phyloP scores from a whole-genome alignment of 306 rosid species.

The Quercus variabilis region DNA sequence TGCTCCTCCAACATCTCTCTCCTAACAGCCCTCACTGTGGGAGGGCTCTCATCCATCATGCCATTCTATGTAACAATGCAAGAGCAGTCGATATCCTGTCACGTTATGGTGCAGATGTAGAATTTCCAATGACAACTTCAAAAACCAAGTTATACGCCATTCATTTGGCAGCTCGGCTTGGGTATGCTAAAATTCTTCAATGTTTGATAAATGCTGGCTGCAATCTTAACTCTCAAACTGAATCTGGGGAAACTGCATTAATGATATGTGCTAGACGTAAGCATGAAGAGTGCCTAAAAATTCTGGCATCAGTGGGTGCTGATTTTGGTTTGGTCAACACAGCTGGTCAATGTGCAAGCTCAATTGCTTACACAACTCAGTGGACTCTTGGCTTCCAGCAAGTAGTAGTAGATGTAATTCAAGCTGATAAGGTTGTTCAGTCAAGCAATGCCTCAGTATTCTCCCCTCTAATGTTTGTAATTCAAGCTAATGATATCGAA shows the following conservation, averaged over 20 bases:
- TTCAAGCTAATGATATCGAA: constrained; percentile 35
- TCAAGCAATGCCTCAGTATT: constrained; percentile 42
- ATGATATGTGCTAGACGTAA: constrained; percentile 43
- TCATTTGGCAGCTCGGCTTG: constrained; percentile 48
- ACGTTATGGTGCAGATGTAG: constrained; percentile 31
- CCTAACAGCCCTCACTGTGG: constrained; percentile 47
- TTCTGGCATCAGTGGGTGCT: constrained; percentile 52
- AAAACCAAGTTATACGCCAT: constrained; percentile 33
- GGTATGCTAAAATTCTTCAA: constrained; percentile 32
- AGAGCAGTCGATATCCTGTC: constrained; percentile 34
- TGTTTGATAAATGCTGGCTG: constrained; percentile 32
- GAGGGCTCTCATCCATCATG: constrained; percentile 64
- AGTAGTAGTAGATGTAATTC: constrained; percentile 31
- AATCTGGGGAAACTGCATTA: constrained; percentile 45
- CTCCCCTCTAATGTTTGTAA: constrained; percentile 41
- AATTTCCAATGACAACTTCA: constrained; percentile 24
- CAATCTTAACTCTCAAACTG: constrained; percentile 42
- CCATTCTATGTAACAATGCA: constrained; percentile 51
- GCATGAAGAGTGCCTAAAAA: constrained; percentile 42
- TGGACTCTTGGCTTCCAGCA: constrained; percentile 41
- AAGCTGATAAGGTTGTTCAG: constrained; percentile 24
- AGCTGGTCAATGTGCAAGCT: constrained; percentile 39
- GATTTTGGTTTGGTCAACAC: constrained; percentile 49
- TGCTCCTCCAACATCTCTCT: constrained; percentile 43
- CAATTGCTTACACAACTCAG: constrained; percentile 32